These are phyloP conservation scores for Waltergamsia citrina DNA, from an alignment of 2,329 filamentous ascomycete genomes.

Conservation along the genomic window DNA sequence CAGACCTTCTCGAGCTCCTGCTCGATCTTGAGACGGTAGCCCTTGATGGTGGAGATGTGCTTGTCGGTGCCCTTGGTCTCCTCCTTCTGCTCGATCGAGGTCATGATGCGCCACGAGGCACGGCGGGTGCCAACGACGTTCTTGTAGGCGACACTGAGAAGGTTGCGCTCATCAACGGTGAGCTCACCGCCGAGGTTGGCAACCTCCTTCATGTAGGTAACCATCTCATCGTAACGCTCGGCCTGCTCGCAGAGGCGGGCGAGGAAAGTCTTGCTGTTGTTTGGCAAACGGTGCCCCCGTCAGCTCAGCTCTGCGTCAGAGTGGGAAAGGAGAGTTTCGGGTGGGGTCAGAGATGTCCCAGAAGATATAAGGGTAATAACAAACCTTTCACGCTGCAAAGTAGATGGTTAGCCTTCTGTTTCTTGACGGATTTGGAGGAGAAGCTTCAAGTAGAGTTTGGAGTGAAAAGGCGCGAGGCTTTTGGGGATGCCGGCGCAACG, in stretches of 20 bases:
- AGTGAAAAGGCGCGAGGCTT: not conserved
- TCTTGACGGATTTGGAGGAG: constrained; percentile 6
- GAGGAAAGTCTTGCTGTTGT: constrained; percentile 95
- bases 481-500: not conserved
- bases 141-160: constrained; percentile 99
- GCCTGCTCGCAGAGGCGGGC: constrained; percentile 99
- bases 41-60: constrained; percentile 88
- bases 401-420: constrained; percentile 23
- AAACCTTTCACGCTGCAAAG: constrained; percentile 60
- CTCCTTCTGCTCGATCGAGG: constrained; percentile 99
- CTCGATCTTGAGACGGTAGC: constrained; percentile 98
- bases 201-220: constrained; percentile 99
- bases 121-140: constrained; percentile 97
- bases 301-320: constrained; percentile 8
- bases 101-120: constrained; percentile 99
- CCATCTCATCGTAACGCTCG: constrained; percentile 99
- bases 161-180: constrained; percentile 95
- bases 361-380: constrained; percentile 12
- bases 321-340: not conserved
- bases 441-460: too few species aligned
- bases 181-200: constrained; percentile 78
- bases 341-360: constrained; percentile 7
- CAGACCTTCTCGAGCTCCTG: constrained; percentile 94
- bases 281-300: constrained; percentile 12
- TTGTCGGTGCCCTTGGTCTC: constrained; percentile 96